Base-by-base conservation (phyloP, 1,284 basidiomycete genomes). In the Prillingera fragicola region DNA sequence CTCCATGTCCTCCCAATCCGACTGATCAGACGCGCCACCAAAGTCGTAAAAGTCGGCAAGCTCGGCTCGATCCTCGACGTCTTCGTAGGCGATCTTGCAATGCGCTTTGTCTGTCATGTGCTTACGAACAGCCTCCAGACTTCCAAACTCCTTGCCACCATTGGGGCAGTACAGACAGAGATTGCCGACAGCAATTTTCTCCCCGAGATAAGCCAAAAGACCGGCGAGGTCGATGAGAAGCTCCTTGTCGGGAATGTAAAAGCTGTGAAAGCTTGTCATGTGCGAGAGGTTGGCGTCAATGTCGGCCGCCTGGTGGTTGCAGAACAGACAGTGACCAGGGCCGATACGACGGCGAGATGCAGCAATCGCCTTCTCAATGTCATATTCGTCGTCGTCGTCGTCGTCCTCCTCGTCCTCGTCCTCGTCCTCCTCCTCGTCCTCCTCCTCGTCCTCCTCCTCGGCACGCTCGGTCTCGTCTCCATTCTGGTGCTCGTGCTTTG, bases 11-110 rank as follows among this genome's bases (percentile, higher is more conserved):
- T 71, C 68, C 57, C 64, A 71, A 17, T 71, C 65, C 8, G 44
- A 52, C 38, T 73, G 68, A 8, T 74, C 77, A 44, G 92, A 92
- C 15, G 84, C 87, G 2, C 78, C 73, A 0, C 81, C 78, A 68
- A 94, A 98, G 70, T 96, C 89, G 72, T 97, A 99, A 66, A 79
- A 97, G 59, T 97, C 94, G 0, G 90, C 86, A 6, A 95, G 59
- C 62, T 96, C 91, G 35, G 94, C 78, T 36, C 82, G 78, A 60
- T 97, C 89, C 33, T 77, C 70, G 56, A 87, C 82, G 1, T 77
- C 74, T 43, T 90, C 86, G 67, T 96, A 98, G 0, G 88, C 86
- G 50, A 99, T 81, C 72, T 96, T 96, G 79, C 92, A 96, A 62
- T 99, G 95, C 32, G 79, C 79, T 72, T 95, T 96, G 74, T 92